phyloP scores from a whole-genome alignment of 352 stramenopile species.

The Hyaloperonospora arabidopsidis region DNA sequence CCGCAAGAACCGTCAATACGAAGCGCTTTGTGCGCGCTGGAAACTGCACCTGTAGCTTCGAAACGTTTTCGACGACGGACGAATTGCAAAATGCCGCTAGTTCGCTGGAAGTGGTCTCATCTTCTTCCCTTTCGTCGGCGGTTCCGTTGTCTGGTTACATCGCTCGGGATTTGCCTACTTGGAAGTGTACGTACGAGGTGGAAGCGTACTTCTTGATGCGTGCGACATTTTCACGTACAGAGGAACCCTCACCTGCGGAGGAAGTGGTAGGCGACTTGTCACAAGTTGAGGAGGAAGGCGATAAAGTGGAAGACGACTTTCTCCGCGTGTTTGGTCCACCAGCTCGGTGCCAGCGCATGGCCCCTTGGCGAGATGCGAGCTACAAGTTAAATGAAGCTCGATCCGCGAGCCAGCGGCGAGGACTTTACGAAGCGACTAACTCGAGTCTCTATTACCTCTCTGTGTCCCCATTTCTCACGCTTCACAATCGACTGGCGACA shows the following conservation, averaged over 20 bases:
- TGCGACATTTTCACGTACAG: conserved; percentile 62
- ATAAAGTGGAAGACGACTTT: conserved; percentile 74
- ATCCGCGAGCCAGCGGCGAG: conserved; percentile 61
- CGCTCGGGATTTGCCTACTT: conserved; percentile 74
- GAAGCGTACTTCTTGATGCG: conserved; percentile 85
- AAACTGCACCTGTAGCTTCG: conserved; percentile 75
- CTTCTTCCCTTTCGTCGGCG: conserved; percentile 32
- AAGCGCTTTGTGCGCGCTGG: conserved; percentile 78
- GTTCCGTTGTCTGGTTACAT: conserved; percentile 68
- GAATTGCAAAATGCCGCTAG: conserved; percentile 50
- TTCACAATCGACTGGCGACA: conserved; percentile 79
- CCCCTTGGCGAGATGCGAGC: conserved; percentile 63
- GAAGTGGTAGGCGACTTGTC: conserved; percentile 20
- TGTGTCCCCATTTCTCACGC: conserved; percentile 71
- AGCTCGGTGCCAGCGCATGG: conserved; percentile 38
- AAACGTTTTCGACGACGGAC: conserved; percentile 67
- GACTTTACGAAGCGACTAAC: conserved; percentile 77
- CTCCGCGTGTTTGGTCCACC: conserved; percentile 62
- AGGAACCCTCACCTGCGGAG: conserved; percentile 30
- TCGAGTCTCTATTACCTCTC: conserved; percentile 80
- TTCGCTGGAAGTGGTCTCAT: conserved; percentile 25
- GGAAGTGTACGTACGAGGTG: conserved; percentile 85
- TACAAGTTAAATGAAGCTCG: conserved; percentile 77
- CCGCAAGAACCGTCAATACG: conserved; percentile 60
- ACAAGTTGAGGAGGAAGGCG: conserved; percentile 47